Evolutionary conservation across 257 asterid genomes (phyloP).

Genomic region (Salvia rosmarinus): DNA sequence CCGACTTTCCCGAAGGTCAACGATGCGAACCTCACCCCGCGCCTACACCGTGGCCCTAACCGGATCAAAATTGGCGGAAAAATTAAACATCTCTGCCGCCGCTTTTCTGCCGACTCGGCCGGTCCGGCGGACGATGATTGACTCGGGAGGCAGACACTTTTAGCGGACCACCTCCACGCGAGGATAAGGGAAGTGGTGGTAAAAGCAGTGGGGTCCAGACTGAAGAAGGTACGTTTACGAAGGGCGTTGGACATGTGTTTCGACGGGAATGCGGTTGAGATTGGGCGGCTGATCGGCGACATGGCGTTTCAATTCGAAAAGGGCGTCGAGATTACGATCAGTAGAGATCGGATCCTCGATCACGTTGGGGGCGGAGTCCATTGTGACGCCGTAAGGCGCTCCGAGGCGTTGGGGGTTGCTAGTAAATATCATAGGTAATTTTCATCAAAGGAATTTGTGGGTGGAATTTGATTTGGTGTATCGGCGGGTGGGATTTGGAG

Average conservation of each 20-base stretch:
- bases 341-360: constrained; percentile 53
- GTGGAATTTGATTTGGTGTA: constrained; percentile 72
- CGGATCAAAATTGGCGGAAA: constrained; percentile 60
- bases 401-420: constrained; percentile 68
- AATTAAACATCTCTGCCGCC: constrained; percentile 46
- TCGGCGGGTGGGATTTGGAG: constrained; percentile 71
- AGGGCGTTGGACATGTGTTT: constrained; percentile 76
- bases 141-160: constrained; percentile 89
- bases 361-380: constrained; percentile 63
- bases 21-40: constrained; percentile 75
- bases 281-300: constrained; percentile 55
- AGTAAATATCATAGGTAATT: constrained; percentile 85
- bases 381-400: constrained; percentile 71
- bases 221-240: constrained; percentile 57
- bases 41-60: constrained; percentile 65
- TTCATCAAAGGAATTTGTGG: constrained; percentile 84
- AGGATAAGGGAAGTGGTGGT: constrained; percentile 62
- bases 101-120: constrained; percentile 65
- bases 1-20: constrained; percentile 56
- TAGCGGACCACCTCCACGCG: constrained; percentile 68
- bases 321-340: constrained; percentile 54
- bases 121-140: constrained; percentile 91
- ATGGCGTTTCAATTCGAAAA: constrained; percentile 62
- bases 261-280: constrained; percentile 47
- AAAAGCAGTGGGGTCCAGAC: constrained; percentile 49